Evolutionary conservation across 352 stramenopile species (phyloP).

Genomic region (Globisporangium megalacanthum): DNA sequence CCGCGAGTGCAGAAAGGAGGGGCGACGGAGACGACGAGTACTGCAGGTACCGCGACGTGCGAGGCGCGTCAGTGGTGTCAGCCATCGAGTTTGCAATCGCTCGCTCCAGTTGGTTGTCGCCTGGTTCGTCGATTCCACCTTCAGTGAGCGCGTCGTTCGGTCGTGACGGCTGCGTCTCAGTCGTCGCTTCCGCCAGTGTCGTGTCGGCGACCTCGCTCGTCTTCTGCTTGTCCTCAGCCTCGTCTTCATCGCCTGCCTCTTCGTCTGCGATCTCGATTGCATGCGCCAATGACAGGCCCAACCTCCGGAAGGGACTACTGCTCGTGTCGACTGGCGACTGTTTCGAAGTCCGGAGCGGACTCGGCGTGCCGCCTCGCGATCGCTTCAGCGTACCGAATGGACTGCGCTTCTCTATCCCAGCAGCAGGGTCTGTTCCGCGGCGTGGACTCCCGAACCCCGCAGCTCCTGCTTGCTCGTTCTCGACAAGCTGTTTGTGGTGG

Average conservation of each 20-base stretch:
- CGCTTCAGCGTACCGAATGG: not conserved
- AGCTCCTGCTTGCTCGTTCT: constrained; percentile 5
- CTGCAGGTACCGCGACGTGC: constrained; percentile 36
- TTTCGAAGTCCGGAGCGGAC: not conserved
- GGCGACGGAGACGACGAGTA: constrained; percentile 18
- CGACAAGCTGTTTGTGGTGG: constrained; percentile 24
- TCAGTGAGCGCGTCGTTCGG: not conserved
- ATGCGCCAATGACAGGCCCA: not conserved
- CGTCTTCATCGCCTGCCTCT: not conserved
- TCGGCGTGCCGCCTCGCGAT: not conserved
- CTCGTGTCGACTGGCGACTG: not conserved
- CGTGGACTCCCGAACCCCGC: constrained; percentile 1
- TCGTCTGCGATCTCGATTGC: constrained; percentile 7
- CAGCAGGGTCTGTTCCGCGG: not conserved
- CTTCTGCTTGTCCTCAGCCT: not conserved
- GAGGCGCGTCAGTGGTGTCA: constrained; percentile 17
- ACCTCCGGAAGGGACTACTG: not conserved
- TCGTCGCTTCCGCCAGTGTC: not conserved
- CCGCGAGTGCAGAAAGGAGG: too few relatives aligned
- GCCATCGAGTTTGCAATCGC: constrained; percentile 30
- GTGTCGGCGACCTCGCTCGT: not conserved
- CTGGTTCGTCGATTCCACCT: not conserved
- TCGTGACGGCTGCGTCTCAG: not conserved
- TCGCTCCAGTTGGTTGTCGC: constrained; percentile 26
- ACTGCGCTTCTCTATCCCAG: not conserved